A percentile compares a stretch with the other conserved stretches of the same genome.
Evolutionary conservation across 176 grass and related monocot species (phyloP).

Genomic region (Elaeis guineensis): DNA sequence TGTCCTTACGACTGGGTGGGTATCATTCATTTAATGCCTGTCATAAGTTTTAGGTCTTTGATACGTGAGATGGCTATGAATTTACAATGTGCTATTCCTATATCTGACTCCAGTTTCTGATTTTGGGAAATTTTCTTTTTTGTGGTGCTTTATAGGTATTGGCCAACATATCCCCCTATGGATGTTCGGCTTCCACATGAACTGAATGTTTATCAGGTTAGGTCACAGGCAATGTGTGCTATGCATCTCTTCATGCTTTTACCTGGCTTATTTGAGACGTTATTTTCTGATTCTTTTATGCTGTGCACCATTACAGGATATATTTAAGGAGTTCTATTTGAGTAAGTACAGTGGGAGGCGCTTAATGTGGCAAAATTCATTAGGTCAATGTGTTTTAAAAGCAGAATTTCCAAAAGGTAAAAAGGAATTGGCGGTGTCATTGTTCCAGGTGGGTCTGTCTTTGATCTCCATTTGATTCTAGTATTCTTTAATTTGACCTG

Average conservation of each 20-base stretch:
- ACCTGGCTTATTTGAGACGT: too few species aligned
- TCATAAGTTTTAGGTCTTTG: too few species aligned
- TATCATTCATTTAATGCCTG: neutral
- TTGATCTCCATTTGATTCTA: constrained; percentile 3
- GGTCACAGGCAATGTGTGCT: neutral
- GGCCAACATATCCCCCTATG: constrained; percentile 99
- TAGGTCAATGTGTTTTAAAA: constrained; percentile 97
- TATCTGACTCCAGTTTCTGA: too few species aligned
- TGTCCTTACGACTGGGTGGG: constrained; percentile 91
- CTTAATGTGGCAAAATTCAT: constrained; percentile 99
- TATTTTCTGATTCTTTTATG: neutral
- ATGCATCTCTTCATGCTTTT: too few species aligned
- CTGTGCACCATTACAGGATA: constrained; percentile 52
- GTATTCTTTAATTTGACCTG: neutral
- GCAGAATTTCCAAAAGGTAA: constrained; percentile 93
- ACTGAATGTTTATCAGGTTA: constrained; percentile 98
- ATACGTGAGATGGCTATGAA: too few species aligned
- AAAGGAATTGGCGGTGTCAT: constrained; percentile 96
- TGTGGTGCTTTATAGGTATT: constrained; percentile 65
- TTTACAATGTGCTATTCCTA: too few species aligned
- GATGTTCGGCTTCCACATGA: constrained; percentile 92
- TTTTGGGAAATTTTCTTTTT: neutral
- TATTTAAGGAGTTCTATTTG: constrained; percentile 99
- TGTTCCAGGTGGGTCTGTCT: constrained; percentile 66
- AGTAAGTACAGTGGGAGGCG: constrained; percentile 98